phyloP scores from a whole-genome alignment of 495 filamentous ascomycete genomes.

The Neurospora intermedia region DNA sequence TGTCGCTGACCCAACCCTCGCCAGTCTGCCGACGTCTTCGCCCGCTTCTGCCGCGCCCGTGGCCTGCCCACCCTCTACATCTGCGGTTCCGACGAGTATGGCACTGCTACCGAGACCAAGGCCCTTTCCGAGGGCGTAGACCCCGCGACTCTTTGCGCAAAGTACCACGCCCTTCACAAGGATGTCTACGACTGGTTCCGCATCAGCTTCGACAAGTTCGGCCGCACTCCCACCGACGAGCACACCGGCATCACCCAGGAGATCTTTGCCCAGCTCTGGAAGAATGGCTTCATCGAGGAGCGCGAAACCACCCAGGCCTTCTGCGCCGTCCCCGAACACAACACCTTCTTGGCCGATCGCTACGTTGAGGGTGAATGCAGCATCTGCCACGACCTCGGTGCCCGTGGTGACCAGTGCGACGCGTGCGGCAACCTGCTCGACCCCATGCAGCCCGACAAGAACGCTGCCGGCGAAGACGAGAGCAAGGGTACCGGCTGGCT shows the following conservation, averaged over 20 bases:
- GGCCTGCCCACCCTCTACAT: slow-evolving; percentile 54
- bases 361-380: slow-evolving; percentile 85
- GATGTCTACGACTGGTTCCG: slow-evolving; percentile 78
- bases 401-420: slow-evolving; percentile 73
- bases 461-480: slow-evolving; percentile 12
- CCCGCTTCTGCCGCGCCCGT: slow-evolving; percentile 62
- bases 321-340: slow-evolving; percentile 58
- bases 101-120: slow-evolving; percentile 76
- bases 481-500: slow-evolving; percentile 22
- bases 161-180: slow-evolving; percentile 75
- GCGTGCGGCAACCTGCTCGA: slow-evolving; percentile 71
- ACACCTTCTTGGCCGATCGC: slow-evolving; percentile 81
- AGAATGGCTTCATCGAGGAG: slow-evolving; percentile 76
- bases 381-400: slow-evolving; percentile 64
- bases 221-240: slow-evolving; percentile 66
- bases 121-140: slow-evolving; percentile 62
- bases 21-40: slow-evolving; percentile 35
- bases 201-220: slow-evolving; percentile 76
- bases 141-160: slow-evolving; percentile 63
- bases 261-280: slow-evolving; percentile 66
- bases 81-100: slow-evolving; percentile 58
- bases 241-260: slow-evolving; percentile 81
- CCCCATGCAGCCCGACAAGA: slow-evolving; percentile 44
- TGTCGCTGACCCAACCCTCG: background rate
- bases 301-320: slow-evolving; percentile 67